Evolutionary conservation across 208 protist genomes (phyloP), one percentile per base, ranked within the genome.

Genomic region (Leptomonas pyrrhocoris): DNA sequence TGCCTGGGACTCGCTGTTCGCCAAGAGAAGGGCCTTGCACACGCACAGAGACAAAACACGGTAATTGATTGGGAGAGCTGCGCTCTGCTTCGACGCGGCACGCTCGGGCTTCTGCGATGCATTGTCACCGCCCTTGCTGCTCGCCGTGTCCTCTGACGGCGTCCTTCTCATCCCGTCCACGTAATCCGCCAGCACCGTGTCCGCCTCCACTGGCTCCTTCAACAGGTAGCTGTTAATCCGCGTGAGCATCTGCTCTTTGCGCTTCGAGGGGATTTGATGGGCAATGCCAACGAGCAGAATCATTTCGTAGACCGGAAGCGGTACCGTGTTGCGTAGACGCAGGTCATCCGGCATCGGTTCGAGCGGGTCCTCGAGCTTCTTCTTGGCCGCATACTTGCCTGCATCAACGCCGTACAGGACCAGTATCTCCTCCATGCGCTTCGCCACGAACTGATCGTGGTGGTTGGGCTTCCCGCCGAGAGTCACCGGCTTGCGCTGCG

Each of bases 401-500:
- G 81, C 56, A 9, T 46, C 19, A 5, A 89, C 46, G 53, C 60
- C 74, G 55, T 54, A 48, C 5, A 64, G 16, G 36, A 63, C 18
- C 18, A 88, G 50, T 7, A 90, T 89, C 36, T 93, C 84, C 18
- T 68, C 55, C 43, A 90, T 62, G 5, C 88, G 81, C 30, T 76
- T 73, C 23, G 75, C 31, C 11, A 88, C 63, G 56, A 93, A 83
- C 46, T 81, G 74, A 45, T 93, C 84, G 34, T 82, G 57, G 25
- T 63, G 57, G 27, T 81, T 76, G 6, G 77, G 71, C 57, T 79
- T 83, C 7, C 84, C 88, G 36, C 83, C 82, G 2, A 90, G 54
- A 21, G 79, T 74, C 23, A 73, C 80, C 3, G 68, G 68, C 60
- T 77, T 80, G 42, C 80, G 74, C 68, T 93, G 88, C 65, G 80